phyloP scores from a whole-genome alignment of 768 basidiomycete genomes.

The Udeniomyces megalosporus region DNA sequence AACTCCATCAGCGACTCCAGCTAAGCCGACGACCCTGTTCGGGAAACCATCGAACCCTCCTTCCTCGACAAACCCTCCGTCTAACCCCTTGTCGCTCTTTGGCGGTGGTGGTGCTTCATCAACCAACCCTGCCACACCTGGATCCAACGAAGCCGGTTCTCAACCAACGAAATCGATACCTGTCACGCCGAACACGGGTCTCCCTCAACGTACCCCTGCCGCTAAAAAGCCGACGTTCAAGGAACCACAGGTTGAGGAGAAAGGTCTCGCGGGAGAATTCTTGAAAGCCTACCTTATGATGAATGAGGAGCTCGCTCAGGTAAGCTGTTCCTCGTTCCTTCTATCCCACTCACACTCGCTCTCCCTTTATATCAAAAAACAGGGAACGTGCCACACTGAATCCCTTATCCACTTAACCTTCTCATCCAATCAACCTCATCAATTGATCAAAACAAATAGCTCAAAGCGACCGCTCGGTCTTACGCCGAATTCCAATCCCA shows the following conservation, averaged over 20 bases:
- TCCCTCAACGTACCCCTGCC: neutral
- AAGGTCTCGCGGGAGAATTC: conserved; percentile 22
- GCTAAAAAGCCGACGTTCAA: neutral
- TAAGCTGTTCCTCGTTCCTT: neutral
- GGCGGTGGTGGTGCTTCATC: too few relatives aligned
- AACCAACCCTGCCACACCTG: too few relatives aligned
- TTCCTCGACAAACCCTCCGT: too few relatives aligned
- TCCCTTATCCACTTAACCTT: neutral
- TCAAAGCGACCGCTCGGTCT: neutral
- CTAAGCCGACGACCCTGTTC: neutral
- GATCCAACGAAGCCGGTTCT: too few relatives aligned
- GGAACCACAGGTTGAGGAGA: conserved; percentile 15
- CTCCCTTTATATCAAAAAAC: too few relatives aligned
- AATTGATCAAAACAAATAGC: too few relatives aligned
- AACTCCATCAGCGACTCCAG: neutral
- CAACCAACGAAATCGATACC: too few relatives aligned
- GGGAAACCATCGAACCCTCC: too few relatives aligned
- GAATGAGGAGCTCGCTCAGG: conserved; percentile 17
- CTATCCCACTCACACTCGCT: too few relatives aligned
- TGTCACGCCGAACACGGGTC: neutral
- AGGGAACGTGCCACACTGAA: too few relatives aligned
- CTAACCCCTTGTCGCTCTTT: too few relatives aligned
- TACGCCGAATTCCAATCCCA: conserved; percentile 4
- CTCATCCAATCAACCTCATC: too few relatives aligned
- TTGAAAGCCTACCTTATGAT: conserved; percentile 17